Percentiles rank a stretch among this genome's conserved stretches.
These are phyloP conservation scores for Umbelopsis sp. DNA, from an alignment of 192 early-diverging fungal species.

Conservation along the genomic window DNA sequence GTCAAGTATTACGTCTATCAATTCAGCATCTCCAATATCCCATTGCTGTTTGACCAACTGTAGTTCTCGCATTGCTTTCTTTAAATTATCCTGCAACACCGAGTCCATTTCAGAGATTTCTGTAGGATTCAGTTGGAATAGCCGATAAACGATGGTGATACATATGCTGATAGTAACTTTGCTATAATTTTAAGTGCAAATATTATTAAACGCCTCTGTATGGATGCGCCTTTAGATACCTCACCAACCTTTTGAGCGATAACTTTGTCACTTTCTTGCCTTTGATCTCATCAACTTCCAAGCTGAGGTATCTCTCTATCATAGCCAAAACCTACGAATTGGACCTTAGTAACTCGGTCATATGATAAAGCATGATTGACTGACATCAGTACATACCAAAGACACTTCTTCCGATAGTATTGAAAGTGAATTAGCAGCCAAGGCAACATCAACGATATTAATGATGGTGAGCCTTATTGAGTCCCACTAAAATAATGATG, in stretches of 20 bases:
- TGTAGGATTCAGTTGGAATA: background rate
- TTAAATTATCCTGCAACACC: background rate
- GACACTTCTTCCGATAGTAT: background rate
- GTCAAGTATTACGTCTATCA: background rate
- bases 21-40: slow-evolving; percentile 9
- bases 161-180: background rate
- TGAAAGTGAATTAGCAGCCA: background rate
- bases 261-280: background rate
- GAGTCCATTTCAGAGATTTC: background rate
- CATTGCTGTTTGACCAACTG: background rate
- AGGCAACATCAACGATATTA: background rate
- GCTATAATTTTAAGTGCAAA: background rate
- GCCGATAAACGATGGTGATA: background rate
- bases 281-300: background rate
- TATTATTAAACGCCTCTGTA: background rate
- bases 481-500: background rate
- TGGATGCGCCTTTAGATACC: background rate
- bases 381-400: background rate
- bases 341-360: background rate
- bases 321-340: background rate
- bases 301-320: background rate
- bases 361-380: background rate
- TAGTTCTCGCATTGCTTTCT: background rate
- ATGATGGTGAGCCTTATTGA: background rate
- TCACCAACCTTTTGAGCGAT: background rate